Base-by-base conservation (phyloP, 2,329 filamentous ascomycete species). In the Monilinia laxa region DNA sequence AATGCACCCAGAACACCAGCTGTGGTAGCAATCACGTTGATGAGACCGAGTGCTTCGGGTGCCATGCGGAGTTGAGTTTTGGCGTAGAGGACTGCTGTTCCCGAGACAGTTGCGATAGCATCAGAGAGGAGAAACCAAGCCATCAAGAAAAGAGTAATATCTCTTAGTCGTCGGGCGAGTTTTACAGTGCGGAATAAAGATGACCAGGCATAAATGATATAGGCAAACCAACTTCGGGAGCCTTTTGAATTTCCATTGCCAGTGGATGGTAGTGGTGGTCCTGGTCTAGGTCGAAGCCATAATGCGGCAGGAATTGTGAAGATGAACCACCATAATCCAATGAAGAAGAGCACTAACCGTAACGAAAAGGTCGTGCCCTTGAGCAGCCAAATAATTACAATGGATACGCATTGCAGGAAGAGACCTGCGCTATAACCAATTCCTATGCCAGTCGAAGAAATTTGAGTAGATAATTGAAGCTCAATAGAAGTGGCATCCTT, bases 41-140 rank as follows among this genome's bases (percentile, higher is more conserved):
- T 97, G 77, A 97, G 83, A 7, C 92, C 95, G 40, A 98, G 81
- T 7, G 91, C 90, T 77, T 92, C 93, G 0, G 93, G 89, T 66
- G 89, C 85, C 94, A 99, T 98, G 70, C 90, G 86, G 10, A 99
- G 82, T 70, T 93, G 88, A 0, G 94, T 98, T 79, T 97, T 97
- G 47, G 93, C 95, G 77, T 97, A 99, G 18, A 99, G 83, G 47
- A 98, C 93, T 0, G 94, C 95, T 0, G 95, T 98, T 18, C 93
- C 94, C 42, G 91, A 94, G 0, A 96, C 94, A 0, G 94, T 98
- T 12, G 94, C 94, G 69, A 97, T 92, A 47, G 91, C 92, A 75
- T 99, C 94, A 10, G 91, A 96, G 4, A 99, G 84, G 23, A 98
- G 84, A 76, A 99, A 97, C 95, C 95, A 98, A 11, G 92, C 93